Base-by-base conservation (phyloP, 352 stramenopile species). In the Paralagenidium karlingii region DNA sequence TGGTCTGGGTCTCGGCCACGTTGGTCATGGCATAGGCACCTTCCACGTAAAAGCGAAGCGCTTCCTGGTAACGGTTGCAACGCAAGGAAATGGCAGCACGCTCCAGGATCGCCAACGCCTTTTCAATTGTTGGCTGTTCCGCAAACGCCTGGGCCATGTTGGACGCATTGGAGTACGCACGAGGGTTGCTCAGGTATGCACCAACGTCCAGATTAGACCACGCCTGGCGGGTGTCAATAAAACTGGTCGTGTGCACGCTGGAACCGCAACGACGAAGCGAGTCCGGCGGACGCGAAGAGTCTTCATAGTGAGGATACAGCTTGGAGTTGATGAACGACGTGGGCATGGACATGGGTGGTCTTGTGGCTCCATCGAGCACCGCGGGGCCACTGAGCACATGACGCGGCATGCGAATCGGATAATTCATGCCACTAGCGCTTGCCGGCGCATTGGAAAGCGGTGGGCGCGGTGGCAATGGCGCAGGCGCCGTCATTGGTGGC, bases 1-100 rank as follows among this genome's bases (percentile, higher is more conserved):
- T 77, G 15, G 60, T 57, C 53, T 92, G 73, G 0, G 66, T 64
- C 49, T 92, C 75, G 0, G 75, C 78, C 1, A 83, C 75, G 37
- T 83, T 85, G 4, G 76, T 74, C 59, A 92, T 84, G 12, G 77
- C 75, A 42, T 92, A 88, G 0, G 75, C 78, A 10, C 75, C 75
- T 43, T 92, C 78, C 11, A 92, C 47, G 42, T 87, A 92, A 2
- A 89, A 54, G 49, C 81, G 81, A 5, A 92, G 52, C 0, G 78
- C 78, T 43, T 89, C 75, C 1, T 73, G 73, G 47, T 86, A 89
- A 0, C 78, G 70, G 3, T 67, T 40, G n/a, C 64, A 56, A 6
- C 59, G 52, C 16, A 89, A 59, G 24, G 73, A 67, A 1, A 60
- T 40, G 1, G 69, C 71, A 0, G 78, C 78, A 8, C 78, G 78